Evolutionary conservation across 306 rosid species (phyloP), one percentile per base, ranked within the genome.

Genomic region (Echinosophora koreensis): DNA sequence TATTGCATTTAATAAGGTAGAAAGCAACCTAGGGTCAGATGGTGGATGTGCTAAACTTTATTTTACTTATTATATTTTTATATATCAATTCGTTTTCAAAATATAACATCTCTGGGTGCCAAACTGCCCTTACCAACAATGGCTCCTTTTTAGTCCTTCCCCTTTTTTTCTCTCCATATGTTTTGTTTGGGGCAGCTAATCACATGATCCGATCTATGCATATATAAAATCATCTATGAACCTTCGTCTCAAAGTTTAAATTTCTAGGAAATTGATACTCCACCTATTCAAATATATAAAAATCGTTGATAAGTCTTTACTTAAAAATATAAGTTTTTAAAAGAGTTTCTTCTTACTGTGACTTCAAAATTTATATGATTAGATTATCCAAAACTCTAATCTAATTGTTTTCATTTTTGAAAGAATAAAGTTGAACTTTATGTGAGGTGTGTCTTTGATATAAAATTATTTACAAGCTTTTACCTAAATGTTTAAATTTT

Each of bases 1-100:
- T 61, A 42, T 74, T 69, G 51, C 52, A 57, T 75, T 79, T 79
- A 71, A 82, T 80, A 17, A 63, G 72, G 76, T 54, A 14, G 69
- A 35, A 16, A 27, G 57, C 44, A 57, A 1, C 74, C 41, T 54
- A 27, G 74, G 57, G 67, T 22, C 22, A 22, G 22, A 22, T 22
- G 22, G 22, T 49, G 52, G 84, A 79, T 46, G 55, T 71, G 60
- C 64, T 35, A 22, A 54, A 47, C 44, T 38, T 12, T 63, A 16
- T n/a, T 3, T 52, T 76, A 14, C 22, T 22, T 22, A 22, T 22
- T 22, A 22, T 22, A 22, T 22, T 13, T 28, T 14, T 10, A 22
- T 22, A 22, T 57, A 3, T n/a, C 1, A 0, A 4, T 58, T 47
- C 14, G 34, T 57, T 34, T 60, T 60, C 22, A 59, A 5, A 62